phyloP scores from a whole-genome alignment of 768 basidiomycete species.

The Hirschioporus abietinus region DNA sequence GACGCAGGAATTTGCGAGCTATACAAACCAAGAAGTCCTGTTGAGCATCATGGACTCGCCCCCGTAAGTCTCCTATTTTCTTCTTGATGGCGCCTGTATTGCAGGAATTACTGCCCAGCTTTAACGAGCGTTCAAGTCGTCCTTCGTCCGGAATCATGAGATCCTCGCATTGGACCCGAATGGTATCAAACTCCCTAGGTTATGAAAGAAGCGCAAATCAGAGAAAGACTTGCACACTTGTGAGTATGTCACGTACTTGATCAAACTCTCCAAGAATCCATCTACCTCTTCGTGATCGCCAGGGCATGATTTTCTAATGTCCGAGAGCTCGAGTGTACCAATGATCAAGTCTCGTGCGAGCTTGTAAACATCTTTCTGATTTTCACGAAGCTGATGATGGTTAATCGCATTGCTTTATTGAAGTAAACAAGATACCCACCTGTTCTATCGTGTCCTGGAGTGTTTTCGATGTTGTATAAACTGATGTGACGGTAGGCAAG shows the following conservation, averaged over 20 bases:
- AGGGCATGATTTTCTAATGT: neutral
- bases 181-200: neutral
- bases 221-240: neutral
- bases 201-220: neutral
- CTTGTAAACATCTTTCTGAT: neutral
- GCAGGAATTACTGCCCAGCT: neutral
- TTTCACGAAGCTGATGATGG: neutral
- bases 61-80: neutral
- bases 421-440: neutral
- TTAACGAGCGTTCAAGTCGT: neutral
- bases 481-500: neutral
- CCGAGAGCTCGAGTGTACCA: neutral
- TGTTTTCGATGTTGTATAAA: neutral
- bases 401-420: neutral
- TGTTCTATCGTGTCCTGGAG: neutral
- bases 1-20: neutral
- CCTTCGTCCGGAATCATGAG: neutral
- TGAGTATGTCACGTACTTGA: neutral
- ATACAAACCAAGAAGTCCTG: neutral
- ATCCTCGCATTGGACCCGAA: neutral
- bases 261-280: neutral
- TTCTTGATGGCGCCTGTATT: neutral
- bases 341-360: neutral
- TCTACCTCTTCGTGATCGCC: neutral
- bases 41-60: neutral